phyloP scores from a whole-genome alignment of 768 basidiomycete genomes.

The Lentinula aciculospora region DNA sequence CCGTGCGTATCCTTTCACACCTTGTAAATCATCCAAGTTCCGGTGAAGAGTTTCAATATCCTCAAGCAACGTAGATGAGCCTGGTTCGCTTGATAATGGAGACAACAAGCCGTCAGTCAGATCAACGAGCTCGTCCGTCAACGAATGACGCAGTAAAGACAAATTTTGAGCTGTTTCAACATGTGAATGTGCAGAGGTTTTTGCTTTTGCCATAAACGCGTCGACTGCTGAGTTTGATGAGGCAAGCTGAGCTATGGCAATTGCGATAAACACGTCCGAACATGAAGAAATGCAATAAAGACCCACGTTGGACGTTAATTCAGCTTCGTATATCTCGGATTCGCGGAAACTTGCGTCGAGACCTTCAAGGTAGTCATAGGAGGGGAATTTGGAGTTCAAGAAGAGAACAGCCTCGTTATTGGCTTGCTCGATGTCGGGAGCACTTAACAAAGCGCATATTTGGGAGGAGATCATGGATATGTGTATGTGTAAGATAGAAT shows the following conservation, averaged over 20 bases:
- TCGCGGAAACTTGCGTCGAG: slow-evolving; percentile 39
- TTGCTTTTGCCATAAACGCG: slow-evolving; percentile 41
- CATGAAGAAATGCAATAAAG: slow-evolving; percentile 8
- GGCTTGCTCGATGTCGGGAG: background rate
- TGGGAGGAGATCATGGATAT: slow-evolving; percentile 3
- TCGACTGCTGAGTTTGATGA: slow-evolving; percentile 46
- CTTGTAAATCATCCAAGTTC: slow-evolving; percentile 70
- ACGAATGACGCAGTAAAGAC: slow-evolving; percentile 67
- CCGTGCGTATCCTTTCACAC: slow-evolving; percentile 70
- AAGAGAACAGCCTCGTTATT: background rate
- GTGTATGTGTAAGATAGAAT: too few relatives aligned
- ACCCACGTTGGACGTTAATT: slow-evolving; percentile 42
- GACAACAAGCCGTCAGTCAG: slow-evolving; percentile 64
- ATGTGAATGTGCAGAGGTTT: slow-evolving; percentile 38
- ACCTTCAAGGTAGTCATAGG: slow-evolving; percentile 44
- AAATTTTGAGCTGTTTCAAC: slow-evolving; percentile 67
- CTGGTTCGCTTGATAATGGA: slow-evolving; percentile 39
- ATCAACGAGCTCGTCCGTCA: slow-evolving; percentile 72
- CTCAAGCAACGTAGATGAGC: slow-evolving; percentile 66
- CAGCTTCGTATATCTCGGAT: slow-evolving; percentile 32
- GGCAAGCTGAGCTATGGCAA: slow-evolving; percentile 50
- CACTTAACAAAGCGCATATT: background rate
- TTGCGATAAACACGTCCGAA: slow-evolving; percentile 25
- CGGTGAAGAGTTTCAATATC: slow-evolving; percentile 78
- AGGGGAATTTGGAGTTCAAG: slow-evolving; percentile 42